Percentiles rank a stretch among this genome's conserved stretches.
phyloP scores from a whole-genome alignment of 129 eudicot genomes.

The Centella asiatica region DNA sequence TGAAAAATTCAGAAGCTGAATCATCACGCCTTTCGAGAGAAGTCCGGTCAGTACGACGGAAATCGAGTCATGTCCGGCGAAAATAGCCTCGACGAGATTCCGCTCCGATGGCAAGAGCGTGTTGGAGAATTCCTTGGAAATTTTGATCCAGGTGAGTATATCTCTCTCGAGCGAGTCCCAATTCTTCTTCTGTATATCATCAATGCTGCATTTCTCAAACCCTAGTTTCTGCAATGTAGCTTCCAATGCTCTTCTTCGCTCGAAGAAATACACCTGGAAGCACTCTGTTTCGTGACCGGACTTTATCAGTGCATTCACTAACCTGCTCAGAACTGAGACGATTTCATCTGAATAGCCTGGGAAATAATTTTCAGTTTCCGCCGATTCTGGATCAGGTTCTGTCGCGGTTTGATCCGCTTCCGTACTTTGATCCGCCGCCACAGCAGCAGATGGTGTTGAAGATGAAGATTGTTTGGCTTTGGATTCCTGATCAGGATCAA shows the following conservation, averaged over 20 bases:
- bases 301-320: constrained; percentile 38
- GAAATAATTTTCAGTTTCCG: constrained; percentile 11
- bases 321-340: constrained; percentile 25
- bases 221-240: constrained; percentile 31
- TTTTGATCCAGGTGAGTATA: constrained; percentile 50
- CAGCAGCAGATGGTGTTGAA: background rate
- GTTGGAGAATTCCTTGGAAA: constrained; percentile 29
- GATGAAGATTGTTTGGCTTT: constrained; percentile 23
- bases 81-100: constrained; percentile 34
- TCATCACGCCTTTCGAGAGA: constrained; percentile 25
- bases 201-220: constrained; percentile 57
- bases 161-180: constrained; percentile 81
- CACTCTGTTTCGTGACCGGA: constrained; percentile 65
- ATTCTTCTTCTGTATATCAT: constrained; percentile 64
- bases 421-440: background rate
- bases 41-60: constrained; percentile 23
- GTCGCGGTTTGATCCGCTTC: background rate
- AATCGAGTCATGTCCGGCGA: constrained; percentile 17
- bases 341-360: constrained; percentile 44
- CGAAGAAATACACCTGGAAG: constrained; percentile 40
- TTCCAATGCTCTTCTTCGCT: constrained; percentile 58
- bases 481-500: constrained; percentile 24
- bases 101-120: constrained; percentile 36
- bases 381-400: constrained; percentile 9
- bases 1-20: constrained; percentile 46